Conservation (phyloP, 306 rosid species). For the Corylus americana region DNA sequence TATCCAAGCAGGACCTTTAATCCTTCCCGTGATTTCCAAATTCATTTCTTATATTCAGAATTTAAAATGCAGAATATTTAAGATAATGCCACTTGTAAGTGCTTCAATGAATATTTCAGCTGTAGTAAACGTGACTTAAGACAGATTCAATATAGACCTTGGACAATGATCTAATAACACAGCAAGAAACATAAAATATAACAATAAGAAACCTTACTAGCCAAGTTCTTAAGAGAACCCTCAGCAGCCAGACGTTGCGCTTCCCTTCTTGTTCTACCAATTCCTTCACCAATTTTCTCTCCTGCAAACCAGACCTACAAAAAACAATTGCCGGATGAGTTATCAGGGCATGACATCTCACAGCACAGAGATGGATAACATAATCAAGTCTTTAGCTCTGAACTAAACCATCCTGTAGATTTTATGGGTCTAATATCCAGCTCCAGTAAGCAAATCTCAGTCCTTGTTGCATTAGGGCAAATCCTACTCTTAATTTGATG, state of each 20-base stretch:
- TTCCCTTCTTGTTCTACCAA: slow-evolving; percentile 86
- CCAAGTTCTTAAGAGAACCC: slow-evolving; percentile 79
- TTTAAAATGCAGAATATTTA: background rate
- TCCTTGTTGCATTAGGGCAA: background rate
- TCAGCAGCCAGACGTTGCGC: slow-evolving; percentile 88
- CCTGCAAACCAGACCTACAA: slow-evolving; percentile 88
- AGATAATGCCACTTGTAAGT: background rate
- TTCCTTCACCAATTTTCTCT: slow-evolving; percentile 82
- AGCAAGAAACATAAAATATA: slow-evolving; percentile 23
- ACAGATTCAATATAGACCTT: background rate
- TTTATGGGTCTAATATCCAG: background rate
- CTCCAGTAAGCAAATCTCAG: background rate
- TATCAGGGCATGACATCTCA: slow-evolving; percentile 26
- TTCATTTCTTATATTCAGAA: background rate
- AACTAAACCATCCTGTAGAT: slow-evolving; percentile 1
- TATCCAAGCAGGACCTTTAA: background rate
- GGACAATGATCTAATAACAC: background rate
- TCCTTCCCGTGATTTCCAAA: background rate
- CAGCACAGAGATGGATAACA: slow-evolving; percentile 17
- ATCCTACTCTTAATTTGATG: background rate
- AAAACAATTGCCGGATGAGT: slow-evolving; percentile 23
- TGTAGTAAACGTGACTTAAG: background rate
- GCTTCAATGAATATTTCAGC: slow-evolving; percentile 1
- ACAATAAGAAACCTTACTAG: slow-evolving; percentile 49
- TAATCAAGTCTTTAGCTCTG: slow-evolving; percentile 19